Percentiles rank a stretch among this genome's conserved stretches.
Evolutionary conservation across 2,329 filamentous ascomycete species (phyloP).

Genomic region (Cercospora sesami): DNA sequence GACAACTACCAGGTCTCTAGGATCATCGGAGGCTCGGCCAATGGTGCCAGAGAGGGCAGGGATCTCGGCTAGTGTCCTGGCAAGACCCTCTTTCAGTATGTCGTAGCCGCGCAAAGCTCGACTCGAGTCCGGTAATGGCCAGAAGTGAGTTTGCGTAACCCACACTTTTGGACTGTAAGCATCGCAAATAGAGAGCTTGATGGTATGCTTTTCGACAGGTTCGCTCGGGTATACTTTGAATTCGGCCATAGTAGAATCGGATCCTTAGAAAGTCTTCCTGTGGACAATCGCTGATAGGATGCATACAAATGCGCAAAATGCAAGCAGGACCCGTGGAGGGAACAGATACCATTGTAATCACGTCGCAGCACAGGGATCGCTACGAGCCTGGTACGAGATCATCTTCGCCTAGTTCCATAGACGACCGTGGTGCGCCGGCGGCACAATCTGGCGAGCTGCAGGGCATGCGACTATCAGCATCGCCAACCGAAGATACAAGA

Average conservation of each 20-base stretch:
- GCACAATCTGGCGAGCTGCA: background rate
- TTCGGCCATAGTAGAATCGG: background rate
- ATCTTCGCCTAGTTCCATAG: background rate
- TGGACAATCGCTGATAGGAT: background rate
- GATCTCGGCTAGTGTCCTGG: constrained; percentile 21
- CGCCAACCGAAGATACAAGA: background rate
- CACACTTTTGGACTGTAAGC: constrained; percentile 24
- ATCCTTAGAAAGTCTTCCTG: background rate
- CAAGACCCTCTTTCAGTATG: constrained; percentile 20
- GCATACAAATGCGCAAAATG: background rate
- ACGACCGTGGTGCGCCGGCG: background rate
- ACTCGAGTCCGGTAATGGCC: constrained; percentile 10
- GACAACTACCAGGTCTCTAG: constrained; percentile 19
- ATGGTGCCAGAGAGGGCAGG: constrained; percentile 23
- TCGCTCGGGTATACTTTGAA: constrained; percentile 17
- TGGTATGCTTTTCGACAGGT: constrained; percentile 9
- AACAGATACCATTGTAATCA: background rate
- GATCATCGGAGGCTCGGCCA: constrained; percentile 15
- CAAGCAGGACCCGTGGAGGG: background rate
- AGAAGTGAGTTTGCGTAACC: constrained; percentile 26
- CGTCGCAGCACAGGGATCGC: background rate
- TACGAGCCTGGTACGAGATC: background rate
- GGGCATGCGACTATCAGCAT: background rate
- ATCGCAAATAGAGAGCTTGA: constrained; percentile 25
- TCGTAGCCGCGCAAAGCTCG: constrained; percentile 9